Evolutionary conservation across 352 stramenopile genomes (phyloP).

Genomic region (Phytophthora pluvialis): DNA sequence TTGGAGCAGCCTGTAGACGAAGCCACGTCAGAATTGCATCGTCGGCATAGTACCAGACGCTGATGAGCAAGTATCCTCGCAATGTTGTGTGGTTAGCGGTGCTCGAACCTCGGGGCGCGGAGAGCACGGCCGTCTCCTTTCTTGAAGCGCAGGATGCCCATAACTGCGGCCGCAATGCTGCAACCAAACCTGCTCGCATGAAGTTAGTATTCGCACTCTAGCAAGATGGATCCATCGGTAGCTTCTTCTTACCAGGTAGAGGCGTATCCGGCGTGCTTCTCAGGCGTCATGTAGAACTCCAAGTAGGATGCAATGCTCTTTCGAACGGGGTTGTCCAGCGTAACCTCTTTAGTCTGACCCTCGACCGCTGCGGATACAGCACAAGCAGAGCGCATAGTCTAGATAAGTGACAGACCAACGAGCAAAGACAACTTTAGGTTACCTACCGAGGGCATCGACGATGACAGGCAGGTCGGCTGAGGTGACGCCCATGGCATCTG

Average conservation of each 20-base stretch:
- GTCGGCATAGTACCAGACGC: not conserved
- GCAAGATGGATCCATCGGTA: slow-evolving; percentile 1
- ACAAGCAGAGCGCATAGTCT: slow-evolving; percentile 3
- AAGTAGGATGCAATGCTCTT: slow-evolving; percentile 84
- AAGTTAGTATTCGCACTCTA: slow-evolving; percentile 5
- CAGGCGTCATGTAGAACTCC: slow-evolving; percentile 91
- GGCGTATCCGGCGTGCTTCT: slow-evolving; percentile 86
- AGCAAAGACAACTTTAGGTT: not conserved
- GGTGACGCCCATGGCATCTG: slow-evolving; percentile 77
- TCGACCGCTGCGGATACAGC: slow-evolving; percentile 42
- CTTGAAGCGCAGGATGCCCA: slow-evolving; percentile 78
- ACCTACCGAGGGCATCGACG: slow-evolving; percentile 71
- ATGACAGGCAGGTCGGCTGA: slow-evolving; percentile 74
- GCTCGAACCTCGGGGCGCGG: slow-evolving; percentile 26
- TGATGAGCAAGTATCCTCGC: not conserved
- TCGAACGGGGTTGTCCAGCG: slow-evolving; percentile 64
- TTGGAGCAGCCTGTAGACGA: slow-evolving; percentile 24
- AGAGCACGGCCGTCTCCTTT: slow-evolving; percentile 33
- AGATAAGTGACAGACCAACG: slow-evolving; percentile 1
- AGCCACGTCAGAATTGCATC: slow-evolving; percentile 10
- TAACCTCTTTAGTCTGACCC: slow-evolving; percentile 35
- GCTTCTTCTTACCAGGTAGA: slow-evolving; percentile 68
- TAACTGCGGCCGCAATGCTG: slow-evolving; percentile 71
- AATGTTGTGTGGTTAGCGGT: slow-evolving; percentile 21
- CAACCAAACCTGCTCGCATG: slow-evolving; percentile 66